Conservation (phyloP, 805 yeast genomes). For the Cyberlindnera nakhonratchasimensis region DNA sequence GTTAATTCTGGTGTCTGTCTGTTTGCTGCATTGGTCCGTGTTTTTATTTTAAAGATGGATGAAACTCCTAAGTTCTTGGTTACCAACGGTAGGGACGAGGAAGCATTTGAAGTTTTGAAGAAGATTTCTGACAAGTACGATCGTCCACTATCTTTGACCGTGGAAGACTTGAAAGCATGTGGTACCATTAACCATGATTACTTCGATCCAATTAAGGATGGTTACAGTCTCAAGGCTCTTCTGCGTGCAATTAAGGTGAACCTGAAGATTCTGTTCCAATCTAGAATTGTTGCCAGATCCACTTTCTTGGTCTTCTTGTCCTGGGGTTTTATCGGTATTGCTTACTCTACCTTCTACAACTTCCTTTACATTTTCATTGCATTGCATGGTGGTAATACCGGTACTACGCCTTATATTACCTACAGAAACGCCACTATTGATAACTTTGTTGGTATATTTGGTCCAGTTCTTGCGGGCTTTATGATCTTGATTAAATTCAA, state of each 20-base stretch:
- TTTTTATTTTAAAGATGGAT: conserved; percentile 40
- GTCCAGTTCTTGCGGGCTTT: conserved; percentile 47
- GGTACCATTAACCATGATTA: conserved; percentile 37
- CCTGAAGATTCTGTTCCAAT: conserved; percentile 42
- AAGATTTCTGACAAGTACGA: conserved; percentile 45
- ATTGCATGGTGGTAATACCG: conserved; percentile 44
- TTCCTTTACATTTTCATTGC: conserved; percentile 52
- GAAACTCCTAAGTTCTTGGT: conserved; percentile 54
- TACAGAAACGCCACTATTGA: conserved; percentile 47
- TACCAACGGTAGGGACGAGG: conserved; percentile 46
- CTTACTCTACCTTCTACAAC: conserved; percentile 50
- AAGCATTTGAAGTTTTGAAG: conserved; percentile 41
- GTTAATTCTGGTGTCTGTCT: conserved; percentile 48
- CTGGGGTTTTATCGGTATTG: conserved; percentile 54
- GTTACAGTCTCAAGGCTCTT: conserved; percentile 18
- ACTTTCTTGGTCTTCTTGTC: conserved; percentile 43
- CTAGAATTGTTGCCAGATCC: conserved; percentile 36
- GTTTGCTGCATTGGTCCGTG: conserved; percentile 44
- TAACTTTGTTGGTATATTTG: conserved; percentile 43
- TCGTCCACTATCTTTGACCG: conserved; percentile 37
- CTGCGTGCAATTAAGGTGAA: conserved; percentile 32
- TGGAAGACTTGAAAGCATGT: conserved; percentile 43
- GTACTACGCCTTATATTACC: conserved; percentile 38
- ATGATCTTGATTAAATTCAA: conserved; percentile 20
- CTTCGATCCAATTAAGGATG: conserved; percentile 23